Conservation (phyloP, 495 filamentous ascomycete species). For the Aspergillus nidulans region DNA sequence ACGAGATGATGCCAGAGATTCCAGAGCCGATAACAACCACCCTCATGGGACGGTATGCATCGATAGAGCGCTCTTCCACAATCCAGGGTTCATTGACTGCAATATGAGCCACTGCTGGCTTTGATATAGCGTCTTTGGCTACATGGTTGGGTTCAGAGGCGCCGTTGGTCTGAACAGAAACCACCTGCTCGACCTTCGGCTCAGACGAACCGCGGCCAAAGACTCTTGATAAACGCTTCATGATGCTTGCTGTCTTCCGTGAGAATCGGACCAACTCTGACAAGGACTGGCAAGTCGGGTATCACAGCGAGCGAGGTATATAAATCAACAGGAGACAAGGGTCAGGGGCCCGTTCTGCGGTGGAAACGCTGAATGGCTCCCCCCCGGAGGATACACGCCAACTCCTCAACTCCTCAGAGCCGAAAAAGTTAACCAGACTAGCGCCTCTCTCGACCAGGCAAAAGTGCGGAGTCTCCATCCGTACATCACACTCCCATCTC, state of each 20-base stretch:
- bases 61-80: constrained; percentile 49
- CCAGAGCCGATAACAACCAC: constrained; percentile 66
- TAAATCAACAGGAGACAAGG: neutral
- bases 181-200: neutral
- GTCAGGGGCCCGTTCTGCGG: neutral
- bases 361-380: neutral
- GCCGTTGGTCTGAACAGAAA: neutral
- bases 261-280: neutral
- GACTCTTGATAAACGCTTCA: constrained; percentile 8
- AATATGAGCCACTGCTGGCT: neutral
- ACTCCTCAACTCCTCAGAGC: neutral
- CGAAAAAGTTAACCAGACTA: neutral
- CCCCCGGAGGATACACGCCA: neutral
- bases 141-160: neutral
- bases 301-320: neutral
- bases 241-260: neutral
- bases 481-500: neutral
- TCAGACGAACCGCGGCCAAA: neutral
- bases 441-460: neutral
- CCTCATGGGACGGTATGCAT: constrained; percentile 50
- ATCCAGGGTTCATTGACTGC: constrained; percentile 4
- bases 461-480: neutral
- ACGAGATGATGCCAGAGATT: constrained; percentile 57
- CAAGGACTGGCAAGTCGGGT: neutral
- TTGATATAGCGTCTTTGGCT: neutral